phyloP scores from a whole-genome alignment of 1,284 basidiomycete genomes.

The Moesziomyces sp. region DNA sequence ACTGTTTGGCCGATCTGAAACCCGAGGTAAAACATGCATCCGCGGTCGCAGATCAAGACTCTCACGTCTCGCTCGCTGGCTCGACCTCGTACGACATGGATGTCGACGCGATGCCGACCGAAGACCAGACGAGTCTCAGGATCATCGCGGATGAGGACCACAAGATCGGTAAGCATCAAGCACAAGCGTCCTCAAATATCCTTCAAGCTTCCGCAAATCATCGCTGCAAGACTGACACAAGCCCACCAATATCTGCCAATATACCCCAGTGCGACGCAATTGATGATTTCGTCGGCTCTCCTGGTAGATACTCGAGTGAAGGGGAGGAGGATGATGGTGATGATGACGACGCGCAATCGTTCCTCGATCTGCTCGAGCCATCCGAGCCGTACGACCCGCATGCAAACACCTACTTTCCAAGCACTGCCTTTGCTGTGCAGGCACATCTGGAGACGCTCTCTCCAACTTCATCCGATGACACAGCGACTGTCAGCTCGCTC shows the following conservation, averaged over 20 bases:
- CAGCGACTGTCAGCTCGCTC: background rate
- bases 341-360: conserved; percentile 30
- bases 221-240: background rate
- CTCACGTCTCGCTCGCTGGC: background rate
- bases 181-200: background rate
- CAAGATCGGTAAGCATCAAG: conserved; percentile 18
- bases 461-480: conserved; percentile 10
- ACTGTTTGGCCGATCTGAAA: no score
- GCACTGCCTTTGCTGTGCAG: background rate
- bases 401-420: background rate
- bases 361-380: conserved; percentile 28
- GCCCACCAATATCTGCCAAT: background rate
- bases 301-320: background rate
- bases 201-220: background rate
- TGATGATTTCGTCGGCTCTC: background rate
- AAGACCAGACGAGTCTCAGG: background rate
- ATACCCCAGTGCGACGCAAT: background rate
- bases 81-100: conserved; percentile 14
- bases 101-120: conserved; percentile 7
- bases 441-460: background rate
- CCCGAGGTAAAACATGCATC: background rate
- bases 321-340: background rate
- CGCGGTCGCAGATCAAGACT: no score
- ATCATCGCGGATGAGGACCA: no score
- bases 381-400: conserved; percentile 1